Base-by-base conservation (phyloP, 2,329 filamentous ascomycete genomes). In the Pezicula carpinea region DNA sequence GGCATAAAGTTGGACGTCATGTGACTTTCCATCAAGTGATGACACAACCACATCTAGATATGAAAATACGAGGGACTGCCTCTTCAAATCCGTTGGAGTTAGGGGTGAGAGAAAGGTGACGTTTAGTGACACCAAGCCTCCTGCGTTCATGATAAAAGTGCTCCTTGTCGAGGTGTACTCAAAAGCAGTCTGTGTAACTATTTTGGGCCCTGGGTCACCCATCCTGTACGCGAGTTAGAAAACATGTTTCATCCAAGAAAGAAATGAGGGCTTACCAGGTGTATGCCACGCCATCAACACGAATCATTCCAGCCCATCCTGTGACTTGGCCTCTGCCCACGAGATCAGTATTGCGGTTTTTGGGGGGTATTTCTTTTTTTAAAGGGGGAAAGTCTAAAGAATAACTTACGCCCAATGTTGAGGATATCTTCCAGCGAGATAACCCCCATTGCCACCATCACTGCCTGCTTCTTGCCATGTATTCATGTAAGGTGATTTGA, bases 401-500 rank as follows among this genome's bases (percentile, higher is more conserved):
- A n/a, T 32, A n/a, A 71, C 77, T 65, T 65, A 84, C 83, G 72
- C 72, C 80, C 83, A 89, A 55, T 87, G 87, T 1, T 69, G 72
- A 1, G 84, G 77, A 83, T 83, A 90, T 59, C 80, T 66, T 2
- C 85, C 84, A 0, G 85, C 77, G 23, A 90, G 72, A 49, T 84
- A 77, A 1, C 83, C 83, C 29, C 82, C 81, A 59, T 83, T 79
- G 8, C 78, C 76, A 18, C 76, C 79, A 61, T 81, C 73, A 22
- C 70, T 77, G 1, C 82, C 82, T 8, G 75, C 81, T 48, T 77
- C 67, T 35, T 85, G 71, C 83, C 85, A 89, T 13, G 81, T 78
- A 60, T 79, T 89, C 14, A 91, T 66, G 56, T 91, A 92, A 0
- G 87, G 87, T 8, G 82, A 85, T 52, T 80, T 82, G 38, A 91